phyloP scores from a whole-genome alignment of 2,329 filamentous ascomycete genomes.

The Claviceps pazoutovae region DNA sequence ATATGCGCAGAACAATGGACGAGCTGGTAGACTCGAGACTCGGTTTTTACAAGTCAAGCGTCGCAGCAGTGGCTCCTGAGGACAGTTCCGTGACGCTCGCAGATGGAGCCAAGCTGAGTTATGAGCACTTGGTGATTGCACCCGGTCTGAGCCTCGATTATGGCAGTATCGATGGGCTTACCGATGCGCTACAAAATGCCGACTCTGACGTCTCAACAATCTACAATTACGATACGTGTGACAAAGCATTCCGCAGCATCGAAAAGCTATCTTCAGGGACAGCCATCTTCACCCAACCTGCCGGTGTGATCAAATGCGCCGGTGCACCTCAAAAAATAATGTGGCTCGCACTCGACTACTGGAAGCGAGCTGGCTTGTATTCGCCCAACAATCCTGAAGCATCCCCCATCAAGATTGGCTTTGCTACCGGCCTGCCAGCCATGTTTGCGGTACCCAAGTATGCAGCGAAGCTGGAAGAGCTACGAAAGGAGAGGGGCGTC shows the following conservation, averaged over 20 bases:
- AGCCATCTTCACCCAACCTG: slow-evolving; percentile 46
- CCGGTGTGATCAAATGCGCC: slow-evolving; percentile 45
- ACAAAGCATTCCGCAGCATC: slow-evolving; percentile 37
- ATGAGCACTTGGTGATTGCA: slow-evolving; percentile 51
- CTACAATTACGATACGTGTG: slow-evolving; percentile 40
- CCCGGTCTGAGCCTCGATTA: slow-evolving; percentile 42
- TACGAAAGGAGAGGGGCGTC: slow-evolving; percentile 39
- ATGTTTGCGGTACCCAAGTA: slow-evolving; percentile 52
- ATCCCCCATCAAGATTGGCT: slow-evolving; percentile 37
- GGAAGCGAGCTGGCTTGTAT: slow-evolving; percentile 40
- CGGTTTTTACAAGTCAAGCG: slow-evolving; percentile 41
- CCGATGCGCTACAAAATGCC: slow-evolving; percentile 37
- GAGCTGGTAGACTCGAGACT: slow-evolving; percentile 44
- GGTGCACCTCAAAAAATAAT: slow-evolving; percentile 48
- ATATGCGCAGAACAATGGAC: slow-evolving; percentile 36
- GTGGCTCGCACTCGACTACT: slow-evolving; percentile 48
- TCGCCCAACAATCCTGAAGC: slow-evolving; percentile 13
- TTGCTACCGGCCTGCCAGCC: slow-evolving; percentile 38
- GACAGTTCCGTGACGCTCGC: slow-evolving; percentile 41
- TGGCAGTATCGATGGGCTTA: slow-evolving; percentile 37
- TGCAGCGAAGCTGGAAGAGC: slow-evolving; percentile 35
- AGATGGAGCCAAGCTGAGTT: slow-evolving; percentile 41
- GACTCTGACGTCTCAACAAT: slow-evolving; percentile 38
- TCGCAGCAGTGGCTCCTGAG: slow-evolving; percentile 37
- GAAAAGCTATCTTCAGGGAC: slow-evolving; percentile 32